Evolutionary conservation across 2,329 filamentous ascomycete genomes (phyloP), one percentile per base, ranked within the genome.

Genomic region (Colletotrichum theobromicola): DNA sequence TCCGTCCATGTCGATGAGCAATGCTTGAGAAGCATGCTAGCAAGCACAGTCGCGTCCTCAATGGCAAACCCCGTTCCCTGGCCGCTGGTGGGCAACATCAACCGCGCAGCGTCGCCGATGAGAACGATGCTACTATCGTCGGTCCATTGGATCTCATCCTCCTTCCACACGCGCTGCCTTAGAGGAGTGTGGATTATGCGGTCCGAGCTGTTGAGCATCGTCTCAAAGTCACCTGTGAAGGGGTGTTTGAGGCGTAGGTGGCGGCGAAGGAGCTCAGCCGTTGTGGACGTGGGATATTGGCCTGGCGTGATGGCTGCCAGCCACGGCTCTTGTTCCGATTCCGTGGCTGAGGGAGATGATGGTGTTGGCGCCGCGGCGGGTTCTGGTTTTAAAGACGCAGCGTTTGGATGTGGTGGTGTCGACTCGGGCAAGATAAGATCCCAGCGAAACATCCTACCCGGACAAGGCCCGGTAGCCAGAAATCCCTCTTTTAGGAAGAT

Each of bases 21-120:
- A 32, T 72, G 63, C 57, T 67, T 74, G 24, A 78, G 67, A 3
- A 80, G 76, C 28, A 73, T 69, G 50, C 63, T 57, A 7, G 79
- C 79, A 18, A 80, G 60, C 2, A 79, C 78, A 0, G 79, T 79
- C 9, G 78, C 79, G 15, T 80, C 79, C 35, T 80, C 79, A 12
- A 80, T 76, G 28, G 78, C 78, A 26, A 80, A 79, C 2, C 79
- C 78, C 5, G 79, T 79, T 26, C 79, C 79, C 50, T 79, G 78
- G 1, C 79, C 79, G 50, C 79, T 80, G 13, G 77, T 80, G 7
- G 79, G 79, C 4, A 80, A 28, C 77, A 80, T 79, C 8, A 80
- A 62, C 2, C 79, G 66, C 2, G 78, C 75, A 1, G 79, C 79
- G 28, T 80, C 79, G 28, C 79, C 79, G 3, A 80, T 70, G 32